Evolutionary conservation across 495 filamentous ascomycete genomes (phyloP).

Genomic region (Parachaetomium inaequale): DNA sequence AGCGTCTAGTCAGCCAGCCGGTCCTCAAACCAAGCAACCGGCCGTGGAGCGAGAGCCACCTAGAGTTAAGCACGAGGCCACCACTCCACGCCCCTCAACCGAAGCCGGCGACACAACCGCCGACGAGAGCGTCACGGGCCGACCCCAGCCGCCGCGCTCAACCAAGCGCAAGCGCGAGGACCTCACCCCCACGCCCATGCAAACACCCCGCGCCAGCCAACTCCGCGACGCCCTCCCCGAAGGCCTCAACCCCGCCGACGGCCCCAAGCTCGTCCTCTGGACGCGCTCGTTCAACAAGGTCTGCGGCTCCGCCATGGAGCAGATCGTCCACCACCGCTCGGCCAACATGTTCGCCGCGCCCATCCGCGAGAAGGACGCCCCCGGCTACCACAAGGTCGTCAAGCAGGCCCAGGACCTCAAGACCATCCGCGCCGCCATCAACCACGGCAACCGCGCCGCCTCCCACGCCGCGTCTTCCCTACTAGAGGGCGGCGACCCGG

Average conservation of each 20-base stretch:
- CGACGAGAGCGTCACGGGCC: conserved; percentile 39
- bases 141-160: conserved; percentile 24
- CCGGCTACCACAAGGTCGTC: conserved; percentile 84
- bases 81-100: conserved; percentile 54
- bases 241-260: conserved; percentile 12
- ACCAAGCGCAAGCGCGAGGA: conserved; percentile 49
- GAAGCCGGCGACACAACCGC: conserved; percentile 49
- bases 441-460: conserved; percentile 71
- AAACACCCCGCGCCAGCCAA: conserved; percentile 17
- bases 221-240: conserved; percentile 15
- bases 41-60: conserved; percentile 19
- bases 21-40: conserved; percentile 25
- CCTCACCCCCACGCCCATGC: conserved; percentile 29
- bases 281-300: conserved; percentile 76
- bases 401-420: conserved; percentile 87
- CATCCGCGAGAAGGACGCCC: conserved; percentile 77
- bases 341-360: conserved; percentile 84
- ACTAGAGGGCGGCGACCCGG: conserved; percentile 40
- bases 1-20: background rate
- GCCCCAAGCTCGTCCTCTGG: conserved; percentile 60
- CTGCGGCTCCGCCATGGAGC: conserved; percentile 73
- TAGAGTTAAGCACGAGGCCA: conserved; percentile 66
- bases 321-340: conserved; percentile 78
- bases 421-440: conserved; percentile 73
- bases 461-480: conserved; percentile 55